Evolutionary conservation across 306 rosid genomes (phyloP).

Genomic region (Quercus agrifolia): DNA sequence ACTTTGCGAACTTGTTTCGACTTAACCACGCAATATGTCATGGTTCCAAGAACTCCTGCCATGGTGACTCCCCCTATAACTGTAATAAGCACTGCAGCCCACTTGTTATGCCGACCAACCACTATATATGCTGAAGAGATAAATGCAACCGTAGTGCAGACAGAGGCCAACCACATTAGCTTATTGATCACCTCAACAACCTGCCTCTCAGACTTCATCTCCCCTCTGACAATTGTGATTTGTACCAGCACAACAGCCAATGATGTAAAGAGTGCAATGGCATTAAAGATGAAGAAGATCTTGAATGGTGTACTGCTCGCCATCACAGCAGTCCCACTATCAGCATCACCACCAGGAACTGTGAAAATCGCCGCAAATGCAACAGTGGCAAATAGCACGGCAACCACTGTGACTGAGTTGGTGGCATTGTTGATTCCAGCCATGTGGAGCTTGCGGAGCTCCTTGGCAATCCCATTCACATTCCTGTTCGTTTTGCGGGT

Average conservation of each 20-base stretch:
- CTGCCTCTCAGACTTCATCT: slow-evolving; percentile 64
- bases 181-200: slow-evolving; percentile 83
- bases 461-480: slow-evolving; percentile 69
- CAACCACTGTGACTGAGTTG: slow-evolving; percentile 85
- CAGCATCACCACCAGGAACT: slow-evolving; percentile 74
- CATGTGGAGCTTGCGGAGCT: slow-evolving; percentile 66
- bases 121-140: slow-evolving; percentile 72
- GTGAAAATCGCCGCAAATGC: slow-evolving; percentile 91
- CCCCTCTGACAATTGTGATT: slow-evolving; percentile 84
- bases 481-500: slow-evolving; percentile 72
- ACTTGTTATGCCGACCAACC: slow-evolving; percentile 55
- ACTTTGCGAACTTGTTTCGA: slow-evolving; percentile 45
- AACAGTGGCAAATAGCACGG: slow-evolving; percentile 81
- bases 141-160: slow-evolving; percentile 66
- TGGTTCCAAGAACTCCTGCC: slow-evolving; percentile 64
- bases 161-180: slow-evolving; percentile 92
- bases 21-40: slow-evolving; percentile 82
- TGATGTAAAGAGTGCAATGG: slow-evolving; percentile 70
- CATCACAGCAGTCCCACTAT: slow-evolving; percentile 51
- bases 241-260: slow-evolving; percentile 85
- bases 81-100: slow-evolving; percentile 79
- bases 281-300: slow-evolving; percentile 67
- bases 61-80: slow-evolving; percentile 52
- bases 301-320: slow-evolving; percentile 44
- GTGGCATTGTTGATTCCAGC: slow-evolving; percentile 79